A percentile compares a stretch with the other conserved stretches of the same genome.
Conservation (phyloP, 2,329 filamentous ascomycete species). For the Metarhizium humberi region DNA sequence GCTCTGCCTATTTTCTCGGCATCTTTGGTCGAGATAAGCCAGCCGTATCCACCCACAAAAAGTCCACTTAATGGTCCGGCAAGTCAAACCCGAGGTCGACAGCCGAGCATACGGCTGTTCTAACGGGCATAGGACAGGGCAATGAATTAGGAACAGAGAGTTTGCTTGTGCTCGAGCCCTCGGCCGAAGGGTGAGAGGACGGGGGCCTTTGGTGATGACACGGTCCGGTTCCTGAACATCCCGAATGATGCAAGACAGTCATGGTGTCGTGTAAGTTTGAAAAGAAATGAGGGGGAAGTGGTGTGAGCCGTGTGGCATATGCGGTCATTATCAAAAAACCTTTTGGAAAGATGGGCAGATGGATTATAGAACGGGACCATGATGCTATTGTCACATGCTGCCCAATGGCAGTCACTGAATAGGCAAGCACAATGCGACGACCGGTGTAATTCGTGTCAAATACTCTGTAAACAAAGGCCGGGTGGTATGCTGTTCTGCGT, state of each 20-base stretch:
- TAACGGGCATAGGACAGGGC: neutral
- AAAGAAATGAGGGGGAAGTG: neutral
- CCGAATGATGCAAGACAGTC: conserved; percentile 3
- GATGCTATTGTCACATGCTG: neutral
- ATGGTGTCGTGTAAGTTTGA: neutral
- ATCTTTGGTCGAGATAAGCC: conserved; percentile 42
- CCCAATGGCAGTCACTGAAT: neutral
- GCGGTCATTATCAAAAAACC: neutral
- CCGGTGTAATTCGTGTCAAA: neutral
- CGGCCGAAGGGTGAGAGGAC: neutral
- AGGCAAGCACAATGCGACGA: neutral
- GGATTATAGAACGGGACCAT: neutral
- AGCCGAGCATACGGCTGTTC: neutral
- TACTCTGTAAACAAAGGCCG: neutral
- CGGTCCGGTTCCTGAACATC: conserved; percentile 1
- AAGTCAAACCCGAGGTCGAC: neutral
- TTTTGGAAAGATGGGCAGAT: neutral
- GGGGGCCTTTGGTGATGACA: neutral
- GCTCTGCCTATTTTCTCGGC: conserved; percentile 49
- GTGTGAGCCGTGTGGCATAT: conserved; percentile 3
- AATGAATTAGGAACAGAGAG: neutral
- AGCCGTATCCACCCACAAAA: conserved; percentile 12
- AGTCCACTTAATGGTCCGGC: conserved; percentile 12
- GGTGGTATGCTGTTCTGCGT: neutral
- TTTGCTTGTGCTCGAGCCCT: conserved; percentile 3